Conservation (phyloP, 345 rosid genomes). For the Pugionium cornutum region DNA sequence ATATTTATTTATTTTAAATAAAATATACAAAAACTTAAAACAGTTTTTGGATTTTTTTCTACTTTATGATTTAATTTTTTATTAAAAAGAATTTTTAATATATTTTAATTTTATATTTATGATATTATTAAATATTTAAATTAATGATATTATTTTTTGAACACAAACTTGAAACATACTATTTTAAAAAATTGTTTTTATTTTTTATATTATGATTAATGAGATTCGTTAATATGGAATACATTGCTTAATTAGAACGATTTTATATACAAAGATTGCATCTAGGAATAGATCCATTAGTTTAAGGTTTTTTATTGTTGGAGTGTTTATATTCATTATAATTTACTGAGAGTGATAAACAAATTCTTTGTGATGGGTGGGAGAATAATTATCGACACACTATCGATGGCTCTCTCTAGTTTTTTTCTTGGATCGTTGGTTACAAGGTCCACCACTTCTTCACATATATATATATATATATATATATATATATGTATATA, state of each 20-base stretch:
- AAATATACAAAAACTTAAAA: no score
- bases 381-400: constrained; percentile 38
- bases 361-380: constrained; percentile 33
- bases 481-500: no score
- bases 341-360: constrained; percentile 11
- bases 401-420: constrained; percentile 27
- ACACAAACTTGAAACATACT: no score
- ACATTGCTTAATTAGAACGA: neutral
- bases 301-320: neutral
- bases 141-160: no score
- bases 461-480: neutral
- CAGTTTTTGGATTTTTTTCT: no score
- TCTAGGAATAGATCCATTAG: constrained; percentile 7
- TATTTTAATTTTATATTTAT: no score
- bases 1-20: no score
- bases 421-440: constrained; percentile 31
- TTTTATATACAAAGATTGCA: neutral
- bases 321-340: neutral
- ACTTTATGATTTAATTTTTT: no score
- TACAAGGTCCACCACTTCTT: constrained; percentile 34
- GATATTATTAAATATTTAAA: no score
- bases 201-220: no score
- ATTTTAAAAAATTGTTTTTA: no score
- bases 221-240: constrained; percentile 7
- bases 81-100: no score